A percentile compares a stretch with the other conserved stretches of the same genome.
phyloP scores from a whole-genome alignment of 106 monocot genomes.

The Allium cepa region DNA sequence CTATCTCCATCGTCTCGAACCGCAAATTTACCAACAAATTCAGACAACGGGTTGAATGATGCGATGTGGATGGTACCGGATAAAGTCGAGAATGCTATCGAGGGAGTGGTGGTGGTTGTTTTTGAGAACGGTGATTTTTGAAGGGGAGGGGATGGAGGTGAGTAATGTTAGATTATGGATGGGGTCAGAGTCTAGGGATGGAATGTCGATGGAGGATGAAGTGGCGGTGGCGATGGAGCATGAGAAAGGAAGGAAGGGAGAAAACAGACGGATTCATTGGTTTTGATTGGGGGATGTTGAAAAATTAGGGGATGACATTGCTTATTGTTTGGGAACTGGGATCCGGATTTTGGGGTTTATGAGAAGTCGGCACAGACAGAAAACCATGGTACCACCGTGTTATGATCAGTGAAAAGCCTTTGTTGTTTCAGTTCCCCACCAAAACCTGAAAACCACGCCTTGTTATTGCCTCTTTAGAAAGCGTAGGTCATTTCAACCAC shows the following conservation, averaged over 20 bases:
- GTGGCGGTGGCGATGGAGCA: conserved; percentile 50
- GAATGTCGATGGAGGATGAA: conserved; percentile 46
- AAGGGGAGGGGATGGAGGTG: conserved; percentile 35
- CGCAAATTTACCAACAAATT: conserved; percentile 52
- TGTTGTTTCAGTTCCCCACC: no score
- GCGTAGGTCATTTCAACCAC: no score
- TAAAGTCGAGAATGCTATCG: conserved; percentile 37
- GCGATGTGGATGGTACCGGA: conserved; percentile 54
- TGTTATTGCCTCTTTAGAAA: no score
- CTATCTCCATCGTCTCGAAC: no score
- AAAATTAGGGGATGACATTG: conserved; percentile 7
- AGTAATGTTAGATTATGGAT: conserved; percentile 4
- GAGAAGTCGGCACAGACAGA: no score
- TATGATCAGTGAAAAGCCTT: no score
- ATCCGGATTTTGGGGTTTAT: not conserved
- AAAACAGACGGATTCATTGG: conserved; percentile 60
- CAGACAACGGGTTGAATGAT: conserved; percentile 38
- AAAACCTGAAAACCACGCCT: no score
- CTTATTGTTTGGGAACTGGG: not conserved
- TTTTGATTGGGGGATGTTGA: conserved; percentile 51
- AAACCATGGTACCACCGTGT: no score
- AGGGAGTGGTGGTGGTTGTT: conserved; percentile 12
- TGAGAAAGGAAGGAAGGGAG: conserved; percentile 49
- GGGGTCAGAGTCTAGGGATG: conserved; percentile 17
- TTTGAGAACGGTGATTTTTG: no score